Evolutionary conservation across 176 grass and related monocot genomes (phyloP).

Genomic region (Oryza longistaminata): DNA sequence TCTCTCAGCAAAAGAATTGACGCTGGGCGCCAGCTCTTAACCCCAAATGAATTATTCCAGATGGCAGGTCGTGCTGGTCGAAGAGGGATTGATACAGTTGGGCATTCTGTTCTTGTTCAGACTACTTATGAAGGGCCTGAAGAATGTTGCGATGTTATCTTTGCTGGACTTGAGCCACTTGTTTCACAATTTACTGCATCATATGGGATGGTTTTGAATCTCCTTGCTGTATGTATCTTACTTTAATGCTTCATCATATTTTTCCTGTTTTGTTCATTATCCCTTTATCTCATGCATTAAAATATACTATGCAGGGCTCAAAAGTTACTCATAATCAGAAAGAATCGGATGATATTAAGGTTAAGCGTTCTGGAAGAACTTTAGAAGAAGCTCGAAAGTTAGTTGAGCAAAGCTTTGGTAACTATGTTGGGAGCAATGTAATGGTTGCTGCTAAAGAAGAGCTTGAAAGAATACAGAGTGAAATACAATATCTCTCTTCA

Average conservation of each 20-base stretch:
- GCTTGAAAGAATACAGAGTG: conserved; percentile 78
- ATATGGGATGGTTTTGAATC: conserved; percentile 99
- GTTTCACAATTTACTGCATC: conserved; percentile 97
- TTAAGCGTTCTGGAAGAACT: conserved; percentile 70
- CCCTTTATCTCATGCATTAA: conserved; percentile 30
- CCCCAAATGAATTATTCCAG: conserved; percentile 84
- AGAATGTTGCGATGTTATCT: conserved; percentile 85
- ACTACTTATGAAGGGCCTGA: conserved; percentile 82
- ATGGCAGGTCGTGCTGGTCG: conserved; percentile 97
- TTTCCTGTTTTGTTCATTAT: conserved; percentile 21
- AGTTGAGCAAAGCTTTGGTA: conserved; percentile 97
- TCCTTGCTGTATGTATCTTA: conserved; percentile 77
- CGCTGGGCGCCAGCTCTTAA: conserved; percentile 76
- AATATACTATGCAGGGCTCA: conserved; percentile 61
- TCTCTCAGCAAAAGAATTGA: conserved; percentile 82
- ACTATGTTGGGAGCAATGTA: conserved; percentile 98
- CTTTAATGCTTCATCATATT: conserved; percentile 12
- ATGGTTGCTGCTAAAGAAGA: conserved; percentile 92
- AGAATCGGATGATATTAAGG: conserved; percentile 55
- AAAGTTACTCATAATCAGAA: conserved; percentile 83
- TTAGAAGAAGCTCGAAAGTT: conserved; percentile 96
- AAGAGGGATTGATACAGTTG: conserved; percentile 93
- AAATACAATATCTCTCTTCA: conserved; percentile 74
- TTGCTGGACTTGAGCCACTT: conserved; percentile 88
- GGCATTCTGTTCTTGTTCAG: conserved; percentile 93